phyloP scores from a whole-genome alignment of 768 basidiomycete genomes.

The Coprinopsis sp. region DNA sequence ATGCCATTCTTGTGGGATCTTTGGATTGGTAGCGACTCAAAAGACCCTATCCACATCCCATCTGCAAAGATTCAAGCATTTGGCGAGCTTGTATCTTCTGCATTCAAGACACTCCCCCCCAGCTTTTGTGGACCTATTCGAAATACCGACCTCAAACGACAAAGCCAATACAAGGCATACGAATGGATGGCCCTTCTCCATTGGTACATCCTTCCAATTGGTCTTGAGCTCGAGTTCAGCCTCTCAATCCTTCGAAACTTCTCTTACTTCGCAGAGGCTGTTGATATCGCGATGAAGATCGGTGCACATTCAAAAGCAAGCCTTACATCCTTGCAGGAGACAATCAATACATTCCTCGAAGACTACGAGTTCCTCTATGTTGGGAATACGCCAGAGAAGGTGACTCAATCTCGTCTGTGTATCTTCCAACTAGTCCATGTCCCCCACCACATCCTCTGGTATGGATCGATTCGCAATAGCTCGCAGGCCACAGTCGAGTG shows the following conservation, averaged over 20 bases:
- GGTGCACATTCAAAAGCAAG: conserved; percentile 13
- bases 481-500: conserved; percentile 28
- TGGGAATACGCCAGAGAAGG: conserved; percentile 20
- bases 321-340: conserved; percentile 16
- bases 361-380: conserved; percentile 25
- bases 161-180: conserved; percentile 33
- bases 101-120: conserved; percentile 27
- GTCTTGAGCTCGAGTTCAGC: conserved; percentile 24
- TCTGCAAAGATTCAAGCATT: conserved; percentile 15
- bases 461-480: conserved; percentile 30
- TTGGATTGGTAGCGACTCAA: conserved; percentile 17
- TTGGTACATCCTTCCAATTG: conserved; percentile 32
- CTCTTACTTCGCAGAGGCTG: conserved; percentile 18
- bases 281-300: conserved; percentile 29
- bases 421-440: conserved; percentile 31
- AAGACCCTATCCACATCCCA: conserved; percentile 18
- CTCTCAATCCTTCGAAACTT: conserved; percentile 22
- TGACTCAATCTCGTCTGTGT: conserved; percentile 22
- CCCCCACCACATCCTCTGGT: conserved; percentile 30
- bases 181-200: conserved; percentile 33
- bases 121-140: conserved; percentile 26
- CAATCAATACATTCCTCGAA: conserved; percentile 21
- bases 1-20: conserved; percentile 27
- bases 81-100: conserved; percentile 17
- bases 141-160: conserved; percentile 26